phyloP scores from a whole-genome alignment of 1,284 basidiomycete genomes.

The Puccinia hordei region DNA sequence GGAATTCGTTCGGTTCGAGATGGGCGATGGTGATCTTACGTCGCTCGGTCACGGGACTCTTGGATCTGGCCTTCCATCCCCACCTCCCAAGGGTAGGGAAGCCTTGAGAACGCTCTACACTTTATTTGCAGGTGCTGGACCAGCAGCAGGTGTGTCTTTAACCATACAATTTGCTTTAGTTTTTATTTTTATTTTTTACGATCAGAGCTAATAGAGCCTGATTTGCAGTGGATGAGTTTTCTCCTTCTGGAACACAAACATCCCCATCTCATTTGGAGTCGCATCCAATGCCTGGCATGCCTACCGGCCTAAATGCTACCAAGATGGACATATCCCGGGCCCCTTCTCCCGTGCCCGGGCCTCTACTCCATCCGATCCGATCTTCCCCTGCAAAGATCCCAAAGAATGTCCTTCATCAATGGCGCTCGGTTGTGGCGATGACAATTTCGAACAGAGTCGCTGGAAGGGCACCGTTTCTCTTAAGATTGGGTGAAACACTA shows the following conservation, averaged over 20 bases:
- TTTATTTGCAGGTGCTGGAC: conserved; percentile 79
- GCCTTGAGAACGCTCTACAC: conserved; percentile 80
- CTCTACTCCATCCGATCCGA: conserved; percentile 69
- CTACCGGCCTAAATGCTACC: conserved; percentile 59
- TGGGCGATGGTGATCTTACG: conserved; percentile 62
- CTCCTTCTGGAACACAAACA: conserved; percentile 62
- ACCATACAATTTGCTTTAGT: conserved; percentile 10
- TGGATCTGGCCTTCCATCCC: conserved; percentile 47
- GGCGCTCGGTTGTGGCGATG: conserved; percentile 84
- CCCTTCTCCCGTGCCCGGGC: conserved; percentile 65
- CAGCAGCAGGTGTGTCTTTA: conserved; percentile 67
- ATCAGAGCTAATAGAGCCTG: not conserved
- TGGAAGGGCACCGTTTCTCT: conserved; percentile 70
- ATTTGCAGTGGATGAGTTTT: conserved; percentile 71
- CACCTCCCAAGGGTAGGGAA: conserved; percentile 66
- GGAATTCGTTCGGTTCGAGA: conserved; percentile 80
- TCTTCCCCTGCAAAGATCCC: conserved; percentile 64
- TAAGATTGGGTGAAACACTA: conserved; percentile 82
- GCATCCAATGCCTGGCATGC: conserved; percentile 54
- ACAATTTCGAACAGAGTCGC: conserved; percentile 73
- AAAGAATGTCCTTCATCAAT: conserved; percentile 68
- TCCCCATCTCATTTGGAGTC: conserved; percentile 33
- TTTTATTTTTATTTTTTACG: too few species aligned
- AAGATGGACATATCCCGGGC: conserved; percentile 36
- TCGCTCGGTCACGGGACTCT: conserved; percentile 17